A percentile compares a stretch with the other conserved stretches of the same genome.
These are phyloP conservation scores for Basipetospora chlamydospora DNA, from an alignment of 2,329 filamentous ascomycete species.

Conservation along the genomic window DNA sequence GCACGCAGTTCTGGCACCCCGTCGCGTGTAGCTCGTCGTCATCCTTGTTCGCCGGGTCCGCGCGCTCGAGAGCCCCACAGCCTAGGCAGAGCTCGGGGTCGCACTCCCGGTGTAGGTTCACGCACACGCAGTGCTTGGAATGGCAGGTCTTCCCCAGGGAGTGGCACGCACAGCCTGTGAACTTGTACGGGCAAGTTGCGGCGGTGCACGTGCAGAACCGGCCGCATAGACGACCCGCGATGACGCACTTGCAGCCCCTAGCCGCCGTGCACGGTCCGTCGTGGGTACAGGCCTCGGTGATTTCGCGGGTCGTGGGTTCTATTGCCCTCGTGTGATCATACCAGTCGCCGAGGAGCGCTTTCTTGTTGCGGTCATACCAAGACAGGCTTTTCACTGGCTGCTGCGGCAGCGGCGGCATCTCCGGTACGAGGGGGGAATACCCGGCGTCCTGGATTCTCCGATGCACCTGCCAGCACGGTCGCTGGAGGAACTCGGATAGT, in stretches of 20 bases:
- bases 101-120: slow-evolving; percentile 61
- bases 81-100: slow-evolving; percentile 59
- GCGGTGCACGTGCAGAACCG: slow-evolving; percentile 53
- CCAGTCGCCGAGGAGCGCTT: slow-evolving; percentile 39
- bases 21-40: slow-evolving; percentile 38
- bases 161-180: slow-evolving; percentile 53
- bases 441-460: slow-evolving; percentile 11
- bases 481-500: slow-evolving; percentile 32
- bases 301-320: slow-evolving; percentile 39
- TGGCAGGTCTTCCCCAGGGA: slow-evolving; percentile 43
- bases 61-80: slow-evolving; percentile 55
- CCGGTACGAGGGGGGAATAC: slow-evolving; percentile 11
- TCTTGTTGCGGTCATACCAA: slow-evolving; percentile 43
- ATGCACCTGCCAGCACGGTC: slow-evolving; percentile 37
- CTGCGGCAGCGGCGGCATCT: slow-evolving; percentile 17
- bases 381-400: slow-evolving; percentile 25
- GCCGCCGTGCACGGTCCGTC: slow-evolving; percentile 47
- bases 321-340: slow-evolving; percentile 39
- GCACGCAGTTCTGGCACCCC: slow-evolving; percentile 56
- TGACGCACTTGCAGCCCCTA: slow-evolving; percentile 47
- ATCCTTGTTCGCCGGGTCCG: slow-evolving; percentile 53
- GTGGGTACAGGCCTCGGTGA: slow-evolving; percentile 54
- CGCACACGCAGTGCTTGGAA: slow-evolving; percentile 52
- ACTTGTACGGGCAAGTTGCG: slow-evolving; percentile 45
- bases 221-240: slow-evolving; percentile 51